These are phyloP conservation scores for Metarhizium guizhouense DNA, from an alignment of 2,329 filamentous ascomycete genomes.

Conservation along the genomic window DNA sequence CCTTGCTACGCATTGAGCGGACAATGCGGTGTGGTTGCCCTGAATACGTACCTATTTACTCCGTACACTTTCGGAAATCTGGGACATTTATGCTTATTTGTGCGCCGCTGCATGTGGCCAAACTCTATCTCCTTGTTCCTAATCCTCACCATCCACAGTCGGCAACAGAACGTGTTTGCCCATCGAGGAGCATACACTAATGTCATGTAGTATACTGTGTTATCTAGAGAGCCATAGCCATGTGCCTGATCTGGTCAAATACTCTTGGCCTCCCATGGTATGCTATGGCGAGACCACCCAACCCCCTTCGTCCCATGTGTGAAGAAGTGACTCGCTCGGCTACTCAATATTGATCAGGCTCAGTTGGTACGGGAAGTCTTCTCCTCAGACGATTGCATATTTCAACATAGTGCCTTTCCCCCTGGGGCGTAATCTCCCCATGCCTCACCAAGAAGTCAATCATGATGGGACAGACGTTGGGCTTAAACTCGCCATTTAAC, in stretches of 20 bases:
- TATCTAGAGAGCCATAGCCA: no score
- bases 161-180: no score
- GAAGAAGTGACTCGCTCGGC: not conserved
- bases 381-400: conserved; percentile 43
- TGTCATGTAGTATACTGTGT: no score
- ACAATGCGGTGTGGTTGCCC: not conserved
- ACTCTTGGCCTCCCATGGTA: no score
- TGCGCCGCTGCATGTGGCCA: no score
- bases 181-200: no score
- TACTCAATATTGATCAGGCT: conserved; percentile 9
- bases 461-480: conserved; percentile 69
- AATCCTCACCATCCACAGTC: not conserved
- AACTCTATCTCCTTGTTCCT: not conserved
- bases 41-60: no score
- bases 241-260: no score
- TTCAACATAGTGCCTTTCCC: conserved; percentile 63
- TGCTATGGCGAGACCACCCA: not conserved
- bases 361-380: conserved; percentile 30
- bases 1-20: no score
- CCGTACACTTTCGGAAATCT: no score
- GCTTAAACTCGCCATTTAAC: conserved; percentile 66
- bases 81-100: not conserved
- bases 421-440: conserved; percentile 62
- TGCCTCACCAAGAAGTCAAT: conserved; percentile 77
- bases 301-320: not conserved